Evolutionary conservation across 805 yeast genomes (phyloP), one percentile per base, ranked within the genome.

Genomic region (Sugiyamaella mastotermitis): DNA sequence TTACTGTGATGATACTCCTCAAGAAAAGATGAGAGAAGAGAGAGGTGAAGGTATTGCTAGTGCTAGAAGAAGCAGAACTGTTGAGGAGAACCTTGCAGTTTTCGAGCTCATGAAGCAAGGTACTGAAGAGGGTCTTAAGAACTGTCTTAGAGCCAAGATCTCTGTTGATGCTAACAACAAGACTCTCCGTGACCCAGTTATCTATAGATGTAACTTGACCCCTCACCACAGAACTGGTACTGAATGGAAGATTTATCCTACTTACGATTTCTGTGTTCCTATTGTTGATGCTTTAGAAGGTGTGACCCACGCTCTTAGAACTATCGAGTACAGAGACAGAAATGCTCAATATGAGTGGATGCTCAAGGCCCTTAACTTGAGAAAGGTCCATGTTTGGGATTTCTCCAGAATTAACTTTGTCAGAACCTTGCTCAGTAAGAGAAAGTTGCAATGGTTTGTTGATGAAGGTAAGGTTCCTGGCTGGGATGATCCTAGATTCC

Each of bases 401-500:
- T 92, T 92, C 57, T 92, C 94, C 45, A 80, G 99, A 67, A 88
- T 92, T 57, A 92, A 90, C 76, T 92, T 92, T 60, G 87, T 92
- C 43, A 80, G 97, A 71, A 92, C 99, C 19, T 71, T 92, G 60
- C 71, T 92, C 45, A 86, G 96, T 46, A 92, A 92, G 80, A 83
- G 99, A 71, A 92, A 92, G 72, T 74, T 92, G 60, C 98, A 94
- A 70, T 92, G 98, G 98, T 87, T 92, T 65, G 98, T 92, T 47
- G 97, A 92, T 70, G 82, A 85, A 62, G 69, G 76, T 30, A 71
- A 81, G 53, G 99, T 92, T 42, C 56, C 74, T 17, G 87, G 86
- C 68, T 92, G 99, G 99, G 97, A 92, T 58, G 99, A 92, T 64
- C 98, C 99, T 53, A 77, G 99, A 64, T 92, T 92, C 86, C 99